A percentile compares a stretch with the other conserved stretches of the same genome.
Conservation (phyloP, 176 grass and related monocot genomes). For the Hyparrhenia diplandra region DNA sequence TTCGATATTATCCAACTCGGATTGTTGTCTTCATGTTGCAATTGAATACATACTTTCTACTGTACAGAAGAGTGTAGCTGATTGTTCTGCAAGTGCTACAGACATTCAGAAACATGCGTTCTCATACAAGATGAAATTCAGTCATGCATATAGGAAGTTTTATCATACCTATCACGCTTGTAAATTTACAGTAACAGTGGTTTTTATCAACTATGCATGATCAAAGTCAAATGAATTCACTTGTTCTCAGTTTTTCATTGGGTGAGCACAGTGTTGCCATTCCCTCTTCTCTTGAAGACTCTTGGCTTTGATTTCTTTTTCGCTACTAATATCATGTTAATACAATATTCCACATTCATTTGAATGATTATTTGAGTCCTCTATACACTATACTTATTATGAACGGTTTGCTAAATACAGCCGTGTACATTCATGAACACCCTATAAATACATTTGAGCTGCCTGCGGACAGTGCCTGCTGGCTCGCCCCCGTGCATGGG, state of each 20-base stretch:
- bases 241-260: background rate
- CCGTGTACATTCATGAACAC: too few relatives aligned
- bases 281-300: background rate
- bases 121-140: constrained; percentile 14
- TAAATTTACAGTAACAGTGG: constrained; percentile 11
- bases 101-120: background rate
- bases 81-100: constrained; percentile 3
- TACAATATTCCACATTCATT: too few relatives aligned
- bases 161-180: constrained; percentile 16
- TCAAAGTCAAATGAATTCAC: background rate
- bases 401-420: too few relatives aligned
- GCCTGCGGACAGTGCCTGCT: too few relatives aligned
- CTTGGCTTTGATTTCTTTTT: background rate
- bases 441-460: too few relatives aligned
- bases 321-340: background rate
- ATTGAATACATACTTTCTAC: background rate
- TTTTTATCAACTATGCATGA: background rate
- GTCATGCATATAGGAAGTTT: constrained; percentile 1
- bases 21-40: background rate
- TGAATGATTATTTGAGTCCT: background rate
- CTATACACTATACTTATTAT: too few relatives aligned
- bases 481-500: too few relatives aligned
- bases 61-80: constrained; percentile 18
- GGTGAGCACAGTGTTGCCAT: background rate
- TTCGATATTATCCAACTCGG: background rate